Base-by-base conservation (phyloP, 192 early-diverging fungal species). In the Obelidium mucronatum region DNA sequence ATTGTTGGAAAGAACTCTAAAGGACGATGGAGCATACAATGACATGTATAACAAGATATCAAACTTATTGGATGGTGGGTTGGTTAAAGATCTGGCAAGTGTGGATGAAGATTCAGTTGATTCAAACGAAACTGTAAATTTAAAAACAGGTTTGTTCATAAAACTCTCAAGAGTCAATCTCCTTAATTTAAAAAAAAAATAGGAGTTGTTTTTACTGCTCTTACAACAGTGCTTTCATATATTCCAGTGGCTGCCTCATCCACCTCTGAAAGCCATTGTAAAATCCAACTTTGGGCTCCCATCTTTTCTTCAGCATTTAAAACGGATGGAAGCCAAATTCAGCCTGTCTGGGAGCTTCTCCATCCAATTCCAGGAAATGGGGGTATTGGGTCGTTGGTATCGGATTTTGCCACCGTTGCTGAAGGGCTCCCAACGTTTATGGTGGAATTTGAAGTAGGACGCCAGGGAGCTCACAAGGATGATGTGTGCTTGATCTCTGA, bases 391-490 rank as follows among this genome's bases (percentile, higher is more conserved):
- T 61, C 59, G 0, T 61, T 61, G 59, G 15, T 28, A 61, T 61
- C 59, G 0, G 59, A 61, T 30, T 61, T 61, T 1, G 0, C 28
- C 13, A 30, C 1, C 15, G 30, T 61, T 0, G 59, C 30, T 0
- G n/a, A 61, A 1, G 59, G 59, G 30, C 0, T 1, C 30, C 59
- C 59, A 26, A 30, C 28, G 0, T 61, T 61, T 61, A 15, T 61
- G 59, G 59, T 61, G 13, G 59, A 61, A 28, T 61, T 61, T 31
- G n/a, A 61, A 61, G 59, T 61, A 0, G 59, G 59, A 26, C 19
- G 59, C 0, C 0, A 15, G 0, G 59, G 59, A 61, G 13, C 28
- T 26, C 59, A 61, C 59, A 61, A 61, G 31, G 59, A 61, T 0
- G 59, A 61, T 28, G 59, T 61, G 0, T 61, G 59, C 31, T 61